phyloP scores from a whole-genome alignment of 2,329 filamentous ascomycete genomes.

The Pseudogymnoascus sp. region DNA sequence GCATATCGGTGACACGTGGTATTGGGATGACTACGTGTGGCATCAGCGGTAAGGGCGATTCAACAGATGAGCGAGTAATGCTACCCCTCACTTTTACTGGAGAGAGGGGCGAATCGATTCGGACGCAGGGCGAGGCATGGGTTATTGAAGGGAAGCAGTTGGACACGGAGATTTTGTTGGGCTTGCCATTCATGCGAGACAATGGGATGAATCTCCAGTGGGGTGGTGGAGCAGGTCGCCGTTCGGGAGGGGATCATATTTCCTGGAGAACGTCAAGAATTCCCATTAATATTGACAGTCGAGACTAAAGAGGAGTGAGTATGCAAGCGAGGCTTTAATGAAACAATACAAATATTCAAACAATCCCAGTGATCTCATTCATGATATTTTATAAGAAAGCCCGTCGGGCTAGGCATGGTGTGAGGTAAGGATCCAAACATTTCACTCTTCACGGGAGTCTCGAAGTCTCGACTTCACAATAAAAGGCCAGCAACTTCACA shows the following conservation, averaged over 20 bases:
- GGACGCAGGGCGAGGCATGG: neutral
- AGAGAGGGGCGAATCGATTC: neutral
- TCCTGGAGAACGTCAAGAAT: neutral
- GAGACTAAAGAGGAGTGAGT: neutral
- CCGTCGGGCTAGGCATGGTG: neutral
- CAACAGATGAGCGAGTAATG: neutral
- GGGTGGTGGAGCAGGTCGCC: neutral
- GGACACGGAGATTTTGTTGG: slow-evolving; percentile 7
- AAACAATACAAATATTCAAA: neutral
- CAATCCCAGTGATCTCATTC: neutral
- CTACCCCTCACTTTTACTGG: neutral
- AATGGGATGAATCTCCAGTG: slow-evolving; percentile 9
- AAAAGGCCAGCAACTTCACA: neutral
- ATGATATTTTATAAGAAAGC: neutral
- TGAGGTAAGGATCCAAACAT: neutral
- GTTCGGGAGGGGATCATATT: neutral
- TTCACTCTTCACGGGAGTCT: neutral
- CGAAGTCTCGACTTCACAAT: neutral
- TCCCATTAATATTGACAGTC: neutral
- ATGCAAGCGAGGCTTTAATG: neutral
- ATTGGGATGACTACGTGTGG: neutral
- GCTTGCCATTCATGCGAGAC: slow-evolving; percentile 8
- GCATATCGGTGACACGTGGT: neutral
- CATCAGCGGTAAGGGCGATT: neutral
- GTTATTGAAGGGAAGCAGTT: slow-evolving; percentile 1